Evolutionary conservation across 1,284 basidiomycete genomes (phyloP).

Genomic region (Cutaneotrichosporon cutaneum): DNA sequence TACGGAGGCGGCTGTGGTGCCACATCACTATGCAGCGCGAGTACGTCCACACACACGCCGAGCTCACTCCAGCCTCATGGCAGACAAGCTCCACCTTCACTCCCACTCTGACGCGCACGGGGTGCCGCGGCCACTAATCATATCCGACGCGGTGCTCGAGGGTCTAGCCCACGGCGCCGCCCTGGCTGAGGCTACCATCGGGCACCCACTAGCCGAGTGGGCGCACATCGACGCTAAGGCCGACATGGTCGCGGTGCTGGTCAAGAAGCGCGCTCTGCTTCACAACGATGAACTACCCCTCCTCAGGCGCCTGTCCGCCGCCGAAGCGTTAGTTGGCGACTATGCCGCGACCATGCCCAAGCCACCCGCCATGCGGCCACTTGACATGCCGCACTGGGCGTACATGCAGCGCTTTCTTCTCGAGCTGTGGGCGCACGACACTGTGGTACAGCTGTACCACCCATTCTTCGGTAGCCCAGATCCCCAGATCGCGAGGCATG

Average conservation of each 20-base stretch:
- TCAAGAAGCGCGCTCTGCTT: neutral
- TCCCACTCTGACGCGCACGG: neutral
- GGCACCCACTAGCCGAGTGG: neutral
- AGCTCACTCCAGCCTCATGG: neutral
- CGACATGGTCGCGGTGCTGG: neutral
- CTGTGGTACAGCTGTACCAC: slow-evolving; percentile 3
- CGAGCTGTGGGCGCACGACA: slow-evolving; percentile 2
- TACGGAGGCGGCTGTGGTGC: slow-evolving; percentile 8
- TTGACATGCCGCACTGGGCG: slow-evolving; percentile 5
- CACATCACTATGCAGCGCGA: neutral
- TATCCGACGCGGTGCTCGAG: slow-evolving; percentile 2
- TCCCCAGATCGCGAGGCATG: neutral
- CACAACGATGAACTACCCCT: neutral
- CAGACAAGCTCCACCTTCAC: slow-evolving; percentile 2
- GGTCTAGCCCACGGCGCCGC: neutral
- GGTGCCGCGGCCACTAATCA: slow-evolving; percentile 1
- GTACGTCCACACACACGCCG: neutral
- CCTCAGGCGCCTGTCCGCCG: neutral
- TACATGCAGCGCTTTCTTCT: slow-evolving; percentile 1
- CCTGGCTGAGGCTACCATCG: neutral
- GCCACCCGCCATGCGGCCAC: neutral
- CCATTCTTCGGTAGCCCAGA: slow-evolving; percentile 1
- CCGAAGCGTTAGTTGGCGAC: neutral
- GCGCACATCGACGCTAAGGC: slow-evolving; percentile 11
- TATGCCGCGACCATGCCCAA: neutral